Base-by-base conservation (phyloP, 257 asterid genomes). In the Solanum ossicruentum region DNA sequence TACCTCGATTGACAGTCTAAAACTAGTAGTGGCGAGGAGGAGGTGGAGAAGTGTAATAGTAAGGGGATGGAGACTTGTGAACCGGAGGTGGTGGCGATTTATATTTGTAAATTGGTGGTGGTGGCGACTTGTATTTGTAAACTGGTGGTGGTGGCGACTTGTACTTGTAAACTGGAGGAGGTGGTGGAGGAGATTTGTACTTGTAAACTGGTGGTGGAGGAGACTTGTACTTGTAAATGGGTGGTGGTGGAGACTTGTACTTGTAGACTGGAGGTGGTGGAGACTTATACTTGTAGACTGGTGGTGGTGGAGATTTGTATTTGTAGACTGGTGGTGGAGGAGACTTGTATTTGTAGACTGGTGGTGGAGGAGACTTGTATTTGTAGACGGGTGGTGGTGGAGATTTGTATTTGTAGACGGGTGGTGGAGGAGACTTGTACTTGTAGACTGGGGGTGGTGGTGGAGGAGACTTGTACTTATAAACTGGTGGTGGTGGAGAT, bases 11-110 rank as follows among this genome's bases (percentile, higher is more conserved):
- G 47, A 55, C 16, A 63, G n/a, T 63, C 41, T 49, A 18, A 17
- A 49, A 43, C 41, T 85, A 82, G 85, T 85, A 82, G 85, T 85
- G 88, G 61, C 81, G 39, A 45, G 88, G 88, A 85, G 88, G 88
- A 84, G 86, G 86, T 81, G 88, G 87, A 66, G 87, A 69, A 8
- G 84, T 28, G 71, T 81, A 63, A 81, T 65, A 54, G 52, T 85
- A 18, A 21, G 71, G 71, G 8, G 84, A 20, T 18, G 55, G 51
- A 21, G 81, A 61, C 1, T 72, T 23, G 54, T 84, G 63, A 12
- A 45, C 4, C 0, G 81, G 80, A 1, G 80, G 80, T 72, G 80
- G 80, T 15, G 80, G 80, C 1, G 80, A 72, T 3, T 72, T 72
- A 10, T 69, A 69, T 2, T 70, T 70, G n/a, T 75, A 49, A 9